Conservation (phyloP, 2,329 filamentous ascomycete genomes). For the Colletotrichum truncatum region DNA sequence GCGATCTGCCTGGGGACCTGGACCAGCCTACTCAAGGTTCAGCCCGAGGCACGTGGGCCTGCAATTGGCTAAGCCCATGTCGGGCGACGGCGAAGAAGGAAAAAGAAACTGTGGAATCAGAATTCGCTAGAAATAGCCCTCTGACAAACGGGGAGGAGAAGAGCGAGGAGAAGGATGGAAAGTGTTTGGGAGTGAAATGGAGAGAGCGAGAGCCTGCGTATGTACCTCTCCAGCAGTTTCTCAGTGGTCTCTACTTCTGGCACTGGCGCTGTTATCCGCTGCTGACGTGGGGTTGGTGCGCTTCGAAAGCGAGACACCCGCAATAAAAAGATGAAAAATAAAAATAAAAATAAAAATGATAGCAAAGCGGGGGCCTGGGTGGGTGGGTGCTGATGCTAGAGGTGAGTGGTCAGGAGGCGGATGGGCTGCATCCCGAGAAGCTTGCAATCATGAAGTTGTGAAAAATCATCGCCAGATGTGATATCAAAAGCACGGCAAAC, state of each 20-base stretch:
- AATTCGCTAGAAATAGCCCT: background rate
- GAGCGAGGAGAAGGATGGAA: background rate
- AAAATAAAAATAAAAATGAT: background rate
- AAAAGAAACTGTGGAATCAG: constrained; percentile 34
- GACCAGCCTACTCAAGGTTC: constrained; percentile 9
- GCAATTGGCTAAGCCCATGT: constrained; percentile 32
- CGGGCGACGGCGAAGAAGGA: constrained; percentile 1
- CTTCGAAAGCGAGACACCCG: constrained; percentile 7
- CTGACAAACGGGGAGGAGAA: background rate
- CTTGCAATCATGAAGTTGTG: constrained; percentile 11
- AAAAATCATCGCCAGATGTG: constrained; percentile 14
- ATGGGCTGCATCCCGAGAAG: background rate
- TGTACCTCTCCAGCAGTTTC: background rate
- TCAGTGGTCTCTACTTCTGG: background rate
- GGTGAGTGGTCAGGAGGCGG: constrained; percentile 2
- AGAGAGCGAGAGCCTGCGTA: too few relatives aligned
- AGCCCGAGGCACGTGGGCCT: constrained; percentile 36
- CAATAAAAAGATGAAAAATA: background rate
- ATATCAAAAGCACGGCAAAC: background rate
- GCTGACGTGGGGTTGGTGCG: constrained; percentile 25
- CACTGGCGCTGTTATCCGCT: background rate
- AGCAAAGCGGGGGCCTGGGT: background rate
- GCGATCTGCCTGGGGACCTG: background rate
- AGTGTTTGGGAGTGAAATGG: background rate
- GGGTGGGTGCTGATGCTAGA: background rate